Conservation (phyloP, 352 stramenopile species). For the Globisporangium okanoganense region DNA sequence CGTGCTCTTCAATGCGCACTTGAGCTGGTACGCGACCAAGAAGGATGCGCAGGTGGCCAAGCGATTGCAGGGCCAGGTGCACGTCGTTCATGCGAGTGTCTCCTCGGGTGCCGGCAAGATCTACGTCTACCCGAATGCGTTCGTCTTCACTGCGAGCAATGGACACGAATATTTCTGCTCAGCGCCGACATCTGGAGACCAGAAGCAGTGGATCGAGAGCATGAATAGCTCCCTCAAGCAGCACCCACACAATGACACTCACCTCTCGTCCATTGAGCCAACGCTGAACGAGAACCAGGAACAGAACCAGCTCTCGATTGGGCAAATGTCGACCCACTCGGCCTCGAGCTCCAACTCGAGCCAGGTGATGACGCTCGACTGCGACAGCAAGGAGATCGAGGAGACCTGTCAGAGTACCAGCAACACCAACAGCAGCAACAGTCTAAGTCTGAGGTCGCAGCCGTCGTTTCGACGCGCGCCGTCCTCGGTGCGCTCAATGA, state of each 20-base stretch:
- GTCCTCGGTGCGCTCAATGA: background rate
- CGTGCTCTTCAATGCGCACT: conserved; percentile 22
- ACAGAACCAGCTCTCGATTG: conserved; percentile 2
- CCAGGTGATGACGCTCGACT: conserved; percentile 5
- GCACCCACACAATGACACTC: background rate
- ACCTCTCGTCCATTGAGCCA: background rate
- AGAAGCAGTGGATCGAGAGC: conserved; percentile 23
- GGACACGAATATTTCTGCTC: conserved; percentile 30
- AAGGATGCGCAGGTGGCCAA: conserved; percentile 23
- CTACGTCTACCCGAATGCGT: conserved; percentile 29
- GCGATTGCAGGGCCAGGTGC: conserved; percentile 16
- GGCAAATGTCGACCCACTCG: background rate
- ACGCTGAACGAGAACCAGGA: background rate
- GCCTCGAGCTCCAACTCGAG: conserved; percentile 1
- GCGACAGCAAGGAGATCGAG: background rate
- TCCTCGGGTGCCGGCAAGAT: conserved; percentile 22
- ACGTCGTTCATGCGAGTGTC: conserved; percentile 9
- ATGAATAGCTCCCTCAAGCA: conserved; percentile 13
- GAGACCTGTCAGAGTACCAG: background rate
- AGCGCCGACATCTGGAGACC: conserved; percentile 20
- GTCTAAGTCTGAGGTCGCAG: background rate
- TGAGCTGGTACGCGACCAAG: conserved; percentile 30
- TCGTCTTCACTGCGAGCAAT: conserved; percentile 22
- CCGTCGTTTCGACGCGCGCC: conserved; percentile 7
- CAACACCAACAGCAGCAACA: background rate